Percentiles rank a stretch among this genome's conserved stretches.
These are phyloP conservation scores for Dothidotthia symphoricarpi DNA, from an alignment of 2,329 filamentous ascomycete genomes.

Conservation along the genomic window DNA sequence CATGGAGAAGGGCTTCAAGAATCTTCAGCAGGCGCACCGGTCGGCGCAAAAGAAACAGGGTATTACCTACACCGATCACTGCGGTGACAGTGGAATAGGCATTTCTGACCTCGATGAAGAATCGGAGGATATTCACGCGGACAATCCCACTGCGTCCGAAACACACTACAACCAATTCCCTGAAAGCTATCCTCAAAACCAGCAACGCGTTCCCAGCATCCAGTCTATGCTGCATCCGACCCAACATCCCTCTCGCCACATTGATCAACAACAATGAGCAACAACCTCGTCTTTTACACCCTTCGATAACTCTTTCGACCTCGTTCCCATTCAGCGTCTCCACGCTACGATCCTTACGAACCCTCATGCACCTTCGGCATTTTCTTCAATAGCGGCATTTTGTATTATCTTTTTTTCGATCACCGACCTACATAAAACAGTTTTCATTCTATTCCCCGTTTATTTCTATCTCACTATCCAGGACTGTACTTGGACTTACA, in stretches of 20 bases:
- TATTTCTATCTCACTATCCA: no score
- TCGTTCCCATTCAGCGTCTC: conserved; percentile 3
- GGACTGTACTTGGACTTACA: no score
- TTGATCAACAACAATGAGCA: conserved; percentile 16
- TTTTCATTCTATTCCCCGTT: background rate
- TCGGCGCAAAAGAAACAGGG: conserved; percentile 63
- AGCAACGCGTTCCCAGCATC: conserved; percentile 40
- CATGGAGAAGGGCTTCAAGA: conserved; percentile 81
- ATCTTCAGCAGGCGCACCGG: conserved; percentile 68
- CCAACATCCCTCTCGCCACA: conserved; percentile 19
- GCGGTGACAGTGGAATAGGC: conserved; percentile 69
- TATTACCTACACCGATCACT: conserved; percentile 45
- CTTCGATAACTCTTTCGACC: background rate
- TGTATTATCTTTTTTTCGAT: conserved; percentile 8
- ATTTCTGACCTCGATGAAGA: conserved; percentile 52
- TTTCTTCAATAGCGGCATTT: conserved; percentile 6
- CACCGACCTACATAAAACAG: background rate
- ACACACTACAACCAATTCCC: conserved; percentile 19
- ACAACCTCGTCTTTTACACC: background rate
- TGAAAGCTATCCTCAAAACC: conserved; percentile 21
- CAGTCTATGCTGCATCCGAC: conserved; percentile 41
- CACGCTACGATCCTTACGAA: conserved; percentile 9
- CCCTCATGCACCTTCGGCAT: conserved; percentile 4
- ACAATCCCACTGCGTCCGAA: conserved; percentile 25
- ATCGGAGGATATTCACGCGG: conserved; percentile 34